These are phyloP conservation scores for Metschnikowia continentalis DNA, from an alignment of 805 yeast species.

Conservation along the genomic window DNA sequence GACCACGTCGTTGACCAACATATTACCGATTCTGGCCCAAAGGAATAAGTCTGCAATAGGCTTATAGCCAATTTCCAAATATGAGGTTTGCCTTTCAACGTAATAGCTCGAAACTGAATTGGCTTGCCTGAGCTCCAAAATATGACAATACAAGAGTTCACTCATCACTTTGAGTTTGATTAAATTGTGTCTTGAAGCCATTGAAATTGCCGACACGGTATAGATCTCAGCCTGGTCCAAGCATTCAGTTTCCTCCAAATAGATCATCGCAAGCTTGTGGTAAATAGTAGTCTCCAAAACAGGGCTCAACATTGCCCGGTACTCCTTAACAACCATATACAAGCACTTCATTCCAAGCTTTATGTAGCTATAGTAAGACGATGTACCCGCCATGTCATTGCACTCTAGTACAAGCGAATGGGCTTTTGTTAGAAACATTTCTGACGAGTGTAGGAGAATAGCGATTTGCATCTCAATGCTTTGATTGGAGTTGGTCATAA, in stretches of 20 bases:
- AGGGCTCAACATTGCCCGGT: slow-evolving; percentile 26
- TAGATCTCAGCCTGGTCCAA: slow-evolving; percentile 39
- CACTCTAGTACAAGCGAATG: slow-evolving; percentile 13
- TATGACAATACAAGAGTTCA: slow-evolving; percentile 35
- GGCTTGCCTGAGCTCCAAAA: slow-evolving; percentile 24
- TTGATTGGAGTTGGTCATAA: not conserved
- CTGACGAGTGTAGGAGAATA: slow-evolving; percentile 11
- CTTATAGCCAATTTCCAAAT: slow-evolving; percentile 6
- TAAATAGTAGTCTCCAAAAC: slow-evolving; percentile 29
- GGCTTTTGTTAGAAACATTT: slow-evolving; percentile 9
- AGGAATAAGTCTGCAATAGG: slow-evolving; percentile 26
- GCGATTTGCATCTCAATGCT: slow-evolving; percentile 8
- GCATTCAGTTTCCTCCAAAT: slow-evolving; percentile 40
- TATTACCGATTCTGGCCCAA: slow-evolving; percentile 27
- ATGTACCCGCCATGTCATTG: slow-evolving; percentile 11
- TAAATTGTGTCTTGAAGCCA: slow-evolving; percentile 26
- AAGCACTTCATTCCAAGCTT: slow-evolving; percentile 14
- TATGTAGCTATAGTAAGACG: slow-evolving; percentile 10
- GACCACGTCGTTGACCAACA: slow-evolving; percentile 23
- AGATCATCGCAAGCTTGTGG: slow-evolving; percentile 34
- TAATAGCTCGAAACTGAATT: slow-evolving; percentile 5
- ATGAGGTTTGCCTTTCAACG: slow-evolving; percentile 5
- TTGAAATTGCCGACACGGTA: slow-evolving; percentile 26
- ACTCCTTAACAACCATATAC: slow-evolving; percentile 25
- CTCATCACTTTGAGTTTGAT: slow-evolving; percentile 22